These are phyloP conservation scores for Lepiota brunneoincarnata DNA, from an alignment of 768 basidiomycete genomes.

Conservation along the genomic window DNA sequence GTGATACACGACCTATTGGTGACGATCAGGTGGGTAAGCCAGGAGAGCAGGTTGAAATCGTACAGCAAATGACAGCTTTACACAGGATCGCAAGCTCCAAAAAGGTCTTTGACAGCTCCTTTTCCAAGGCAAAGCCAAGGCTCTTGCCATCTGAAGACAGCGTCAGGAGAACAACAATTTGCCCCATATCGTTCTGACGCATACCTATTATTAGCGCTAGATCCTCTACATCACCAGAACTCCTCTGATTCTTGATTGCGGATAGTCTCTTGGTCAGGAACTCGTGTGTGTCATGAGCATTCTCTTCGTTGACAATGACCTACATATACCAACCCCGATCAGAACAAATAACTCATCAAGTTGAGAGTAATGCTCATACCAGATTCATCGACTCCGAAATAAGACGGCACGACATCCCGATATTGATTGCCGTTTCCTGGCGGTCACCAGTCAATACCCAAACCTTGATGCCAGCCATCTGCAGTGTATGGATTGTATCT, in stretches of 20 bases:
- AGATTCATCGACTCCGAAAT: slow-evolving; percentile 99
- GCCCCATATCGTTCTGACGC: slow-evolving; percentile 14
- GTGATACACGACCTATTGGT: slow-evolving; percentile 85
- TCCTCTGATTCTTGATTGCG: slow-evolving; percentile 92
- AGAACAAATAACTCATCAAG: slow-evolving; percentile 1
- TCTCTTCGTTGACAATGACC: slow-evolving; percentile 95
- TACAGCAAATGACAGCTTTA: slow-evolving; percentile 98
- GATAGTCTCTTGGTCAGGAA: slow-evolving; percentile 85
- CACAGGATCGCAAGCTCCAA: slow-evolving; percentile 96
- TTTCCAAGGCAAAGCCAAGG: slow-evolving; percentile 88
- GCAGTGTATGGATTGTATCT: slow-evolving; percentile 95
- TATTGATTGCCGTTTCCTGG: slow-evolving; percentile 99
- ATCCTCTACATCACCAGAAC: slow-evolving; percentile 90
- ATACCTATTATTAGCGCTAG: slow-evolving; percentile 91
- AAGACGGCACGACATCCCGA: slow-evolving; percentile 94
- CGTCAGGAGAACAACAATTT: slow-evolving; percentile 1
- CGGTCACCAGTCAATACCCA: slow-evolving; percentile 99
- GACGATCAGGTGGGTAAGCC: neutral
- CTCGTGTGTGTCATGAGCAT: slow-evolving; percentile 73
- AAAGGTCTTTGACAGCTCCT: slow-evolving; percentile 85
- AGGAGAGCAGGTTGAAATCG: slow-evolving; percentile 24
- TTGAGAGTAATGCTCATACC: slow-evolving; percentile 44
- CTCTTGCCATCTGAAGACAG: slow-evolving; percentile 83
- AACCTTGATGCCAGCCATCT: slow-evolving; percentile 98
- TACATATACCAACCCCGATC: slow-evolving; percentile 25